Evolutionary conservation across 1,284 basidiomycete genomes (phyloP), one percentile per base, ranked within the genome.

Genomic region (Melampsora larici-populina): DNA sequence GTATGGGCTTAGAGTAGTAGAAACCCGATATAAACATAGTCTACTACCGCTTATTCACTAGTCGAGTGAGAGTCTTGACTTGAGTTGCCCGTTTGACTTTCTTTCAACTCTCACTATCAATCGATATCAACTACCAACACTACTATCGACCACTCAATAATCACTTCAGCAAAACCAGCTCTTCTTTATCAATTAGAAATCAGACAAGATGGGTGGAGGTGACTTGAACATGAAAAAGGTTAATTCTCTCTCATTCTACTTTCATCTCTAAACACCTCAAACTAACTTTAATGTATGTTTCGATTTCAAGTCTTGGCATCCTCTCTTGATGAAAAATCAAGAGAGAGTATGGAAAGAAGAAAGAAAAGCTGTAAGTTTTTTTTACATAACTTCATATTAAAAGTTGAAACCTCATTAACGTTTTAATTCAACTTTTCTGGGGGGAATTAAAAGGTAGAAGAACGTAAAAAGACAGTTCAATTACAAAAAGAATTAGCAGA

Each of bases 321-420:
- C 94, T 88, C 91, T 96, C 88, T 92, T 97, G 86, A 86, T 96
- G 86, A 93, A 93, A 85, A 97, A 97, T 86, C 95, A 98, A 90
- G 94, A 97, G 90, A 90, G 91, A 88, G 96, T 99, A 82, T 99
- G 97, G 96, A 89, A 97, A 79, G 92, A 96, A 85, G 96, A 99
- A 86, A 94, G 97, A 89, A 91, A 92, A 84, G 94, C 94, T 78
- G 73, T 76, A 68, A 68, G 73, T 63, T 11, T 3, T 66, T n/a
- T 8, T 43, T 62, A n/a, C 43, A 17, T 9, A 43, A 43, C 40
- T 43, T 43, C 5, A 43, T 43, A 8, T 7, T 1, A 43, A 43
- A 36, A 36, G 9, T n/a, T n/a, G n/a, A n/a, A n/a, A n/a, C n/a
- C n/a, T n/a, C n/a, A n/a, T n/a, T n/a, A n/a, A n/a, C n/a, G n/a